Evolutionary conservation across 148 eudicot genomes (phyloP), one percentile per base, ranked within the genome.

Genomic region (Fagopyrum esculentum): DNA sequence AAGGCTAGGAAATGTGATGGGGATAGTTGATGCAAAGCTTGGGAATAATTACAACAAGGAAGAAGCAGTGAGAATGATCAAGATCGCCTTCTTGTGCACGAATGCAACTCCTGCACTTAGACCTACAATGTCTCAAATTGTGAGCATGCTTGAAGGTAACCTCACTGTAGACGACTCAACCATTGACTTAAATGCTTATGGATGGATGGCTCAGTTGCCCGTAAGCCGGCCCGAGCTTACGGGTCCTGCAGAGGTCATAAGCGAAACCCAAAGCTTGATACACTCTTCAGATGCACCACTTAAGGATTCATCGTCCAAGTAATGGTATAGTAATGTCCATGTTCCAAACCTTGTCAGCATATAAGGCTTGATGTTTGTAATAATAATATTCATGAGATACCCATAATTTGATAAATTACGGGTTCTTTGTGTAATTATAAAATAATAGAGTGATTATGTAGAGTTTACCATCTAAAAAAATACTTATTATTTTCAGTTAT

Each of bases 21-120:
- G 79, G 55, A n/a, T 83, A 4, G 78, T 80, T 12, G 85, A 83
- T 56, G 81, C 80, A 43, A 77, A 44, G 30, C 61, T 83, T 19
- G 74, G 66, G 15, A 73, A 4, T 9, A 59, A 80, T 7, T 80
- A 76, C 76, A 52, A 83, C 68, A 55, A 77, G 74, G 83, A 83
- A 35, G 85, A 80, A 83, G 85, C 73, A 1, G 75, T 80, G 51
- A 74, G 69, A 63, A 84, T 81, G 78, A 83, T 79, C 16, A 80
- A 79, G 61, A 79, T 87, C 13, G 89, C 89, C 9, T 9, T 87
- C 6, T 3, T 79, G 47, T 87, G 89, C 82, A 84, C 86, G 10
- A 81, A 81, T 77, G 81, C 84, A 46, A 82, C 87, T 49, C 89
- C 87, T 45, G 78, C 89, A 19, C 81, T 86, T 12, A 82, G 89